phyloP scores from a whole-genome alignment of 2,329 filamentous ascomycete genomes.

The Trichoderma pleuroti region DNA sequence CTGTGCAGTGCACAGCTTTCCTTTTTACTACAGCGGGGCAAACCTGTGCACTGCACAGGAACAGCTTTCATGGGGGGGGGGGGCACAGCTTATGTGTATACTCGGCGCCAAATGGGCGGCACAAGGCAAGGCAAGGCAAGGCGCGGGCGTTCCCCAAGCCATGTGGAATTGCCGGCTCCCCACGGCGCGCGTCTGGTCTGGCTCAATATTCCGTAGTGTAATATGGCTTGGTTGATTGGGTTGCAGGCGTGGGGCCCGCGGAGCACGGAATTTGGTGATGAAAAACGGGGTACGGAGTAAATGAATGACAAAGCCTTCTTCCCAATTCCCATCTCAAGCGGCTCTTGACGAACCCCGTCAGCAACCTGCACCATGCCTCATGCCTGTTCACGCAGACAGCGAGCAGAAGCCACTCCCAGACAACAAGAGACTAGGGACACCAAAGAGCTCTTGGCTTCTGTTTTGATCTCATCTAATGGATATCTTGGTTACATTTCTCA shows the following conservation, averaged over 20 bases:
- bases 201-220: neutral
- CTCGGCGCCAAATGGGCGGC: neutral
- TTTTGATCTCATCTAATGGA: neutral
- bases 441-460: neutral
- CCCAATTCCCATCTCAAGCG: neutral
- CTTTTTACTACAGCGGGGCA: too few relatives aligned
- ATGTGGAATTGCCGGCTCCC: constrained; percentile 4
- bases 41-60: too few relatives aligned
- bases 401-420: neutral
- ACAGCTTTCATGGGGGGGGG: too few relatives aligned
- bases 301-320: neutral
- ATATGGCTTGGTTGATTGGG: constrained; percentile 1
- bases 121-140: neutral
- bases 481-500: neutral
- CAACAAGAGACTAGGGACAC: neutral
- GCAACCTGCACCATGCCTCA: neutral
- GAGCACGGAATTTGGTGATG: neutral
- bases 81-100: too few relatives aligned
- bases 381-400: neutral
- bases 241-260: constrained; percentile 5
- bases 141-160: neutral
- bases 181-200: neutral
- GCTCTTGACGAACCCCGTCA: neutral
- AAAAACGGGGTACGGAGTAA: neutral
- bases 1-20: too few relatives aligned